Base-by-base conservation (phyloP, 805 yeast genomes). In the Schizosaccharomyces japonicus region DNA sequence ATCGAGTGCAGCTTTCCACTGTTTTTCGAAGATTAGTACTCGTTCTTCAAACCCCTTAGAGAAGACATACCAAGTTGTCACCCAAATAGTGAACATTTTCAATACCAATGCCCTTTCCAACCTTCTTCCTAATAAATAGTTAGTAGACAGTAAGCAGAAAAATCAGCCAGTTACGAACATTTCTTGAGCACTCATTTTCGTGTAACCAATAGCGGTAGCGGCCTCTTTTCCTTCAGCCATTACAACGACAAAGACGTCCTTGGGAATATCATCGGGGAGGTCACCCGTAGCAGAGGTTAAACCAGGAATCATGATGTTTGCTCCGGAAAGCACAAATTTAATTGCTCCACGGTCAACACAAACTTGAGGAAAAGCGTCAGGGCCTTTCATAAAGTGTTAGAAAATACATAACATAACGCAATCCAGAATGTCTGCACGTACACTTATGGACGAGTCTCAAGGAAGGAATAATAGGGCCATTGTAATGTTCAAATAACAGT, bases 281-380 rank as follows among this genome's bases (percentile, higher is more conserved):
- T 45, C 13, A n/a, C 54, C 58, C 17, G 58, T 58, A 23, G 53
- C 46, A 2, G 58, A 55, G 3, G 56, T 55, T 15, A 55, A 39
- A 3, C 58, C 58, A 7, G 58, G 58, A 42, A 57, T 54, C 56
- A 54, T 26, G 17, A 33, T 30, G 44, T 34, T 28, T 15, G 48
- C 42, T 13, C 95, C 96, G 3, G 93, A 78, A n/a, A 85, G 65
- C 25, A 85, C 90, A 58, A 85, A 85, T 62, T 85, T 85, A 60
- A 85, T 85, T 47, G 96, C 96, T 50, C 96, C 96, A 59, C 95
- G 71, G 57, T 85, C 96, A 10, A 87, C 95, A 58, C 76, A 80
- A 40, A 85, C 92, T 31, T 72, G 65, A 21, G 95, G 95, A 64
- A 85, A 85, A 32, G 77, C 73, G 7, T 71, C 68, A 4, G 95